A percentile compares a stretch with the other conserved stretches of the same genome.
Evolutionary conservation across 2,329 filamentous ascomycete genomes (phyloP).

Genomic region (Trichoderma koningiopsis): DNA sequence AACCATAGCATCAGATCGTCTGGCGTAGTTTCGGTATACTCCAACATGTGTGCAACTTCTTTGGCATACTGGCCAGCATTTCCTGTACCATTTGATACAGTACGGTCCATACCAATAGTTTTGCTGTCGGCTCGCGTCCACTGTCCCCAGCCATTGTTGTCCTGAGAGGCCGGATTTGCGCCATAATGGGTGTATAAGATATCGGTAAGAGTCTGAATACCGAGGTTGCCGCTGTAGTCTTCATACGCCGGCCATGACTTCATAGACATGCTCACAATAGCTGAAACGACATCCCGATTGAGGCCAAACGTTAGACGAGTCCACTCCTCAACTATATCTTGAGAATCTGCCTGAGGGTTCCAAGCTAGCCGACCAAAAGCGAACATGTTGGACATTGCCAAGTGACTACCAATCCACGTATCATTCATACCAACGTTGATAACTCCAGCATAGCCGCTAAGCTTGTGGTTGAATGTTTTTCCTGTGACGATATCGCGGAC

Average conservation of each 20-base stretch:
- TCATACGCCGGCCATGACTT: constrained; percentile 20
- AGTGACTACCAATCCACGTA: constrained; percentile 66
- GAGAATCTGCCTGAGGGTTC: constrained; percentile 53
- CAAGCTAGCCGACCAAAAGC: constrained; percentile 69
- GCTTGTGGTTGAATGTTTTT: constrained; percentile 55
- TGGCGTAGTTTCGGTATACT: constrained; percentile 63
- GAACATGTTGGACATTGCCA: constrained; percentile 72
- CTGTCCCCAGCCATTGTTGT: constrained; percentile 37
- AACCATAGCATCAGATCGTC: constrained; percentile 73
- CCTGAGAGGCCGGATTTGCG: constrained; percentile 66
- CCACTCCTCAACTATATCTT: constrained; percentile 59
- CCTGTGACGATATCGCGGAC: constrained; percentile 65
- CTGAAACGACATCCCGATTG: constrained; percentile 56
- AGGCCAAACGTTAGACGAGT: constrained; percentile 66
- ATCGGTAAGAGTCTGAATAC: constrained; percentile 18
- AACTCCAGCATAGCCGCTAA: constrained; percentile 15
- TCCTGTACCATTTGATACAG: constrained; percentile 66
- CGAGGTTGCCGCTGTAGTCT: constrained; percentile 17
- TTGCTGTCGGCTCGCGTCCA: constrained; percentile 60
- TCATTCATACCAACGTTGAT: constrained; percentile 14
- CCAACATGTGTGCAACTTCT: constrained; percentile 60
- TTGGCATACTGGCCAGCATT: constrained; percentile 67
- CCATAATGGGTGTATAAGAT: constrained; percentile 41
- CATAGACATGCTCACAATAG: constrained; percentile 46
- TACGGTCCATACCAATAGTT: constrained; percentile 71